Evolutionary conservation across 768 basidiomycete genomes (phyloP).

Genomic region (Lactarius tabidus): DNA sequence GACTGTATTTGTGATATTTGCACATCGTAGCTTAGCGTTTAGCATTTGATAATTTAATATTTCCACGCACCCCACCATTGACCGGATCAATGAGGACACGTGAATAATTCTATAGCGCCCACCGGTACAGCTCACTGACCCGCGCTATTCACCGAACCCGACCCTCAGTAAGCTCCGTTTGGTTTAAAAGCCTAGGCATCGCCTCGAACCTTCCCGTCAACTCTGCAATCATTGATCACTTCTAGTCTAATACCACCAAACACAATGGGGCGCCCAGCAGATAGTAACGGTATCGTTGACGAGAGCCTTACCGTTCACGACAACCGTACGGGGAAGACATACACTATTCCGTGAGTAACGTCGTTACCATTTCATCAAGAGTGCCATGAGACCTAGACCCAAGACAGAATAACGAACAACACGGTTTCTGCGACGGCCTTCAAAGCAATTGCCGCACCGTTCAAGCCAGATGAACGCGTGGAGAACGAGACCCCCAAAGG

Average conservation of each 20-base stretch:
- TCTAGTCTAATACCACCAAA: neutral
- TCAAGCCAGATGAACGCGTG: slow-evolving; percentile 55
- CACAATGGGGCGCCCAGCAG: slow-evolving; percentile 20
- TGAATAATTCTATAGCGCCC: neutral
- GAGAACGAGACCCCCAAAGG: slow-evolving; percentile 86
- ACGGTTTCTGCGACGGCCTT: slow-evolving; percentile 76
- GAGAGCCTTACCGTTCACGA: slow-evolving; percentile 63
- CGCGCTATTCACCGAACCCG: too few species aligned
- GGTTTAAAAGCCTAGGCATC: neutral
- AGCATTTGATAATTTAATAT: slow-evolving; percentile 15
- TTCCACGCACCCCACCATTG: neutral
- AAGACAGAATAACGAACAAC: slow-evolving; percentile 69
- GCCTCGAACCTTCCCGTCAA: neutral
- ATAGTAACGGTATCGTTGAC: neutral
- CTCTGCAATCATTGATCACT: neutral
- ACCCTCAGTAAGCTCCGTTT: neutral
- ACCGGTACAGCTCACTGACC: too few species aligned
- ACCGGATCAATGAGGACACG: slow-evolving; percentile 1
- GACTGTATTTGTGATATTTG: slow-evolving; percentile 64
- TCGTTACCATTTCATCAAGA: neutral
- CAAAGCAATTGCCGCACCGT: slow-evolving; percentile 64
- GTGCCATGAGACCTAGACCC: neutral
- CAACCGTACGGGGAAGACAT: slow-evolving; percentile 80
- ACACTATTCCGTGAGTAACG: slow-evolving; percentile 62
- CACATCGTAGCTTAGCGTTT: slow-evolving; percentile 10